Conservation (phyloP, 2,329 filamentous ascomycete genomes). For the Aureobasidium uvarum region DNA sequence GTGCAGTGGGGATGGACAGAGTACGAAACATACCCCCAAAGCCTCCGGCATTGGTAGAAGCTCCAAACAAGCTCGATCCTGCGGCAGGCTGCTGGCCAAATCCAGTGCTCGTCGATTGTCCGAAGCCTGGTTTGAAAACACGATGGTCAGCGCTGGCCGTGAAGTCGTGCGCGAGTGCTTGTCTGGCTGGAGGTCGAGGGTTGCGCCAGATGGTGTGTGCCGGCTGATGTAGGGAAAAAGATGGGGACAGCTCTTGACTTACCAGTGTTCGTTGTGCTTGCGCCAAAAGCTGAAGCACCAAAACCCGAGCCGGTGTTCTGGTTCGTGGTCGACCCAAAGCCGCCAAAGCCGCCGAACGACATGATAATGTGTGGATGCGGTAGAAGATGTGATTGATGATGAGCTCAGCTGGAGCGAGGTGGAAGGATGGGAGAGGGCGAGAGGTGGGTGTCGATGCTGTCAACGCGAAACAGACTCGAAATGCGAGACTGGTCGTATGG, state of each 20-base stretch:
- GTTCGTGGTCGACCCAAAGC: conserved; percentile 37
- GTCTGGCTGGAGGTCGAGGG: not conserved
- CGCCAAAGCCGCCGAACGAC: conserved; percentile 50
- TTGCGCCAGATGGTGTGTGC: not conserved
- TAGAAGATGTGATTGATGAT: not conserved
- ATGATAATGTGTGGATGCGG: conserved; percentile 21
- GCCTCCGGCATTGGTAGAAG: conserved; percentile 39
- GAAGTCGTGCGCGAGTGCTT: conserved; percentile 9
- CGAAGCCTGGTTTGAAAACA: conserved; percentile 29
- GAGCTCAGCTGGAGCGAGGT: not conserved
- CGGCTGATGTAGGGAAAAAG: not conserved
- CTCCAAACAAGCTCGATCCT: conserved; percentile 37
- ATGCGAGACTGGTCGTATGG: not conserved
- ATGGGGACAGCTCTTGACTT: conserved; percentile 21
- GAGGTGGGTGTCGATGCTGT: not conserved
- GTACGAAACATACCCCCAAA: conserved; percentile 28
- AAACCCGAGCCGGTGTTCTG: conserved; percentile 30
- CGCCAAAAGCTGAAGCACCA: conserved; percentile 29
- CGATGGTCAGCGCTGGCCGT: conserved; percentile 16
- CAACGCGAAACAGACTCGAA: conserved; percentile 25
- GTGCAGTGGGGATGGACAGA: not conserved
- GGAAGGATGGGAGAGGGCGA: not conserved
- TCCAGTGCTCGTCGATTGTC: conserved; percentile 30
- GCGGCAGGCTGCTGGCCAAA: conserved; percentile 34
- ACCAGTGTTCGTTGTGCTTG: conserved; percentile 36